Percentiles rank a stretch among this genome's conserved stretches.
These are phyloP conservation scores for Backusella macrospora DNA, from an alignment of 192 early-diverging fungal species.

Conservation along the genomic window DNA sequence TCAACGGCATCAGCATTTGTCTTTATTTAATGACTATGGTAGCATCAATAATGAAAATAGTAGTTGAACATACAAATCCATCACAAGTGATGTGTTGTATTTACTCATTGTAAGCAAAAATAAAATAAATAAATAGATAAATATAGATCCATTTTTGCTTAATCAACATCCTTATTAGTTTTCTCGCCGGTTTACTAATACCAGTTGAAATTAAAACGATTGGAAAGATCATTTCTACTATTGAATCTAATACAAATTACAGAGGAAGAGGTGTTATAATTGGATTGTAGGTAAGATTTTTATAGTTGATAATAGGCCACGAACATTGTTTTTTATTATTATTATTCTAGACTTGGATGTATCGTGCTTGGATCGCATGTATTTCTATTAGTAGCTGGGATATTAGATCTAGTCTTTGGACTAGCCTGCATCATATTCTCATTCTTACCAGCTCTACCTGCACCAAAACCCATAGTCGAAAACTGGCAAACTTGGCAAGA, in stretches of 20 bases:
- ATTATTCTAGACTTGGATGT: constrained; percentile 51
- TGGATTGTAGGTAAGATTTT: constrained; percentile 43
- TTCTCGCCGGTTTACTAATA: constrained; percentile 33
- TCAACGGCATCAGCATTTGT: constrained; percentile 27
- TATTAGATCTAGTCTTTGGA: constrained; percentile 49
- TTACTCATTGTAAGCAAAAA: constrained; percentile 31
- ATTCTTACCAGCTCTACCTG: constrained; percentile 25
- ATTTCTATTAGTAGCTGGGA: constrained; percentile 53
- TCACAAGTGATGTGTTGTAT: constrained; percentile 29
- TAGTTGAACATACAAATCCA: constrained; percentile 3
- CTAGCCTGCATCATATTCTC: constrained; percentile 55
- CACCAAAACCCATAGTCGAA: constrained; percentile 22
- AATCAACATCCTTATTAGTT: not conserved
- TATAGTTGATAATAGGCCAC: not conserved
- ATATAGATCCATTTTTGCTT: not conserved
- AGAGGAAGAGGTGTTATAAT: constrained; percentile 56
- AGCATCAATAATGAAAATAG: constrained; percentile 23
- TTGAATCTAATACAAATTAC: constrained; percentile 56
- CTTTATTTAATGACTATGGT: constrained; percentile 31
- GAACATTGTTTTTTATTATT: not conserved
- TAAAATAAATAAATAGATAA: not conserved
- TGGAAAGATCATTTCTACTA: constrained; percentile 43
- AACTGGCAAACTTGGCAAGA: constrained; percentile 43
- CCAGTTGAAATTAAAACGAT: constrained; percentile 51
- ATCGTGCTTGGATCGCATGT: constrained; percentile 47